Percentiles rank a stretch among this genome's conserved stretches.
Conservation (phyloP, 805 yeast genomes). For the Candida patagonica region DNA sequence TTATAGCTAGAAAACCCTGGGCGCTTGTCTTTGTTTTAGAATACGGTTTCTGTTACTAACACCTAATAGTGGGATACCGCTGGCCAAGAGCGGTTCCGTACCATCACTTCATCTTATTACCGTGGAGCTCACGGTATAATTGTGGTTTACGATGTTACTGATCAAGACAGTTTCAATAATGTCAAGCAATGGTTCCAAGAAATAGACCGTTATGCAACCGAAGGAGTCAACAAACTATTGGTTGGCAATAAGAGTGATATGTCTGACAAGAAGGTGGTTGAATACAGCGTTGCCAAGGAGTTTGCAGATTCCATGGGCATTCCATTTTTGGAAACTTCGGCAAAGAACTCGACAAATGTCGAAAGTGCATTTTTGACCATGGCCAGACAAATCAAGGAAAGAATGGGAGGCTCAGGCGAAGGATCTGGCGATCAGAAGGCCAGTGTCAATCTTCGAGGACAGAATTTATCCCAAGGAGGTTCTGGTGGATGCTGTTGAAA, state of each 20-base stretch:
- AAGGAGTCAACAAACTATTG: conserved; percentile 89
- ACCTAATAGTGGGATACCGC: conserved; percentile 85
- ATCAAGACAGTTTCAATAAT: conserved; percentile 77
- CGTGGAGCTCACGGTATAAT: conserved; percentile 99
- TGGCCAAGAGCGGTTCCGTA: conserved; percentile 96
- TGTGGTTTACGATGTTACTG: conserved; percentile 96
- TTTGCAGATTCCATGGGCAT: conserved; percentile 92
- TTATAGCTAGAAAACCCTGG: no score
- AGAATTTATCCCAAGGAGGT: conserved; percentile 33
- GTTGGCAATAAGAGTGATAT: conserved; percentile 97
- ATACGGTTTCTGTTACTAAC: no score
- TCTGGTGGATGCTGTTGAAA: conserved; percentile 34
- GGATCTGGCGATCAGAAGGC: conserved; percentile 31
- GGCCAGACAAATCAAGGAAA: conserved; percentile 97
- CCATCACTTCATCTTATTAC: conserved; percentile 94
- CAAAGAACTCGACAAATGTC: conserved; percentile 89
- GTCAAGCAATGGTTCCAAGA: conserved; percentile 98
- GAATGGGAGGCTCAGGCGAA: conserved; percentile 50
- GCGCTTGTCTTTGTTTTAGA: no score
- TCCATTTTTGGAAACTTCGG: conserved; percentile 94
- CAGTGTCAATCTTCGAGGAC: conserved; percentile 31
- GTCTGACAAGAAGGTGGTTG: conserved; percentile 89
- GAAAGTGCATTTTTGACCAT: conserved; percentile 97
- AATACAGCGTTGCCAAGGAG: conserved; percentile 92
- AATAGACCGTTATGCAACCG: conserved; percentile 96